Conservation (phyloP, 225 moss, liverwort and hornwort genomes). For the Rhytidiadelphus loreus region DNA sequence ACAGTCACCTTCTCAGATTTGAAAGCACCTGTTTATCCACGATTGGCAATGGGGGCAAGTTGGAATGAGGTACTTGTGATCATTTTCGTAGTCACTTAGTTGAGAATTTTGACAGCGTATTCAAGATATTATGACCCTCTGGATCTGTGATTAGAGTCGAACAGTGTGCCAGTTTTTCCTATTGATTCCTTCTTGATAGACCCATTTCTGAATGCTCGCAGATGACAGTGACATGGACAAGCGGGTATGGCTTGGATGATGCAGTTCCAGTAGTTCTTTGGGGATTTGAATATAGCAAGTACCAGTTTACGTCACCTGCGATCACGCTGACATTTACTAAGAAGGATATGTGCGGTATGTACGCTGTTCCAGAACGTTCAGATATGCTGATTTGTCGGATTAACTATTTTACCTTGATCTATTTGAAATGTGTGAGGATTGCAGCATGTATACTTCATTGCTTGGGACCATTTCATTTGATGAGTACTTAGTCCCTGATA, state of each 20-base stretch:
- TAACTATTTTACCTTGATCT: not conserved
- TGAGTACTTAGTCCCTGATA: not conserved
- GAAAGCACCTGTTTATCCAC: constrained; percentile 48
- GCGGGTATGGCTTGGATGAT: constrained; percentile 40
- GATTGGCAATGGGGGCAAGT: constrained; percentile 35
- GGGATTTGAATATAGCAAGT: constrained; percentile 14
- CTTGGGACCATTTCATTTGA: not conserved
- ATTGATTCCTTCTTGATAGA: not conserved
- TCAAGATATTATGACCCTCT: not conserved
- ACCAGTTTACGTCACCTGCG: constrained; percentile 19
- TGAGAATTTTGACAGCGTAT: not conserved
- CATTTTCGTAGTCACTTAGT: not conserved
- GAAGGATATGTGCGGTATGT: constrained; percentile 59
- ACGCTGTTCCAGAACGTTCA: not conserved
- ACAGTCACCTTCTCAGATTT: constrained; percentile 30
- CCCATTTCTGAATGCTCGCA: not conserved
- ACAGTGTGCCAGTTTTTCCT: not conserved
- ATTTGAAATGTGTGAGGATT: not conserved
- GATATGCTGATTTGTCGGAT: not conserved
- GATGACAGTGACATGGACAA: constrained; percentile 81
- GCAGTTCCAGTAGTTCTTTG: constrained; percentile 39
- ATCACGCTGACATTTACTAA: constrained; percentile 35
- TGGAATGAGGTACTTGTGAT: constrained; percentile 49
- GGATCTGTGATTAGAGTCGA: not conserved
- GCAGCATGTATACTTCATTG: not conserved